Conservation (phyloP, 73 alveolate genomes). For the Uronychia setigera region DNA sequence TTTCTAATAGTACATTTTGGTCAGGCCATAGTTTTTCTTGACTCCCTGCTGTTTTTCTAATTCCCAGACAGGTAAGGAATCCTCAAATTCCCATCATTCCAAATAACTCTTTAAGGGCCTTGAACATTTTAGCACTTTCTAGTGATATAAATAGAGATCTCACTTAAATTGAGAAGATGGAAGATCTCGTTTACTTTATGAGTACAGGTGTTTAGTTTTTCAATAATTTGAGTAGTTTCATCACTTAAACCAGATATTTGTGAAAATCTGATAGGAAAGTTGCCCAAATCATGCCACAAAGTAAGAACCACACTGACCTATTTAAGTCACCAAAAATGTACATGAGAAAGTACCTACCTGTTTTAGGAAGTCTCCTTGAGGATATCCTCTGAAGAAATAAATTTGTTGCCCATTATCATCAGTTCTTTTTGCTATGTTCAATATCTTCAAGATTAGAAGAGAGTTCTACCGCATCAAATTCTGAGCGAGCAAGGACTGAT, state of each 20-base stretch:
- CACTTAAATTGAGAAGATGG: slow-evolving; percentile 34
- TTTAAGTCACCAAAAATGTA: too few species aligned
- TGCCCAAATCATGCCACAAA: slow-evolving; percentile 50
- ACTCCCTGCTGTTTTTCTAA: slow-evolving; percentile 75
- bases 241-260: slow-evolving; percentile 38
- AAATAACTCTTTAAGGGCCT: slow-evolving; percentile 50
- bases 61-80: slow-evolving; percentile 76
- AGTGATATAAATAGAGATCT: background rate
- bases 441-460: background rate
- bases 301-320: slow-evolving; percentile 50
- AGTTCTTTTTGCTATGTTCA: background rate
- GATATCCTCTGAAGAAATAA: slow-evolving; percentile 55
- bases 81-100: slow-evolving; percentile 64
- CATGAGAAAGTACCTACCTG: slow-evolving; percentile 40
- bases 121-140: slow-evolving; percentile 19
- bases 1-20: slow-evolving; percentile 56
- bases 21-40: slow-evolving; percentile 64
- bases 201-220: slow-evolving; percentile 34
- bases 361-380: slow-evolving; percentile 60
- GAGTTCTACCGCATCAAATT: background rate
- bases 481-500: slow-evolving; percentile 21
- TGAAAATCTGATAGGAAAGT: slow-evolving; percentile 53
- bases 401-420: background rate
- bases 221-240: slow-evolving; percentile 42
- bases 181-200: slow-evolving; percentile 35